phyloP scores from a whole-genome alignment of 169 alveolate genomes.

The Eimeria acervulina region DNA sequence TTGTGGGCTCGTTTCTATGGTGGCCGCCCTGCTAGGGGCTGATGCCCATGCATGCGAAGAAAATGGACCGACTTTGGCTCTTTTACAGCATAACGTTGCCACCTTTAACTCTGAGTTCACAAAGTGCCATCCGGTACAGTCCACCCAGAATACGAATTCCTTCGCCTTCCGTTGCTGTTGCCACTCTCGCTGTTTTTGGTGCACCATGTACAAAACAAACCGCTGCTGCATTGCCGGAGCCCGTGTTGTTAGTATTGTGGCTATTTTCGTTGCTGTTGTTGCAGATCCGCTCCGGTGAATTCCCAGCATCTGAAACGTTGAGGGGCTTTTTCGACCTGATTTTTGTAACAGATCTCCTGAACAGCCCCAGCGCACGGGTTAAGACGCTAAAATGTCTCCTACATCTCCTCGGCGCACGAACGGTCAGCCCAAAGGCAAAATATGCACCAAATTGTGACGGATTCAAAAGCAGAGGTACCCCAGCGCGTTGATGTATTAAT shows the following conservation, averaged over 20 bases:
- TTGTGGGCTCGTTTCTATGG: constrained; percentile 75
- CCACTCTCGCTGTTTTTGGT: background rate
- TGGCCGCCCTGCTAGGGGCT: constrained; percentile 73
- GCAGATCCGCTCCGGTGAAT: constrained; percentile 45
- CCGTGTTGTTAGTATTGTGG: background rate
- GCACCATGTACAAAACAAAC: background rate
- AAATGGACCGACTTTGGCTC: constrained; percentile 31
- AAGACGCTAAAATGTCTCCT: constrained; percentile 33
- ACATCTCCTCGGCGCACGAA: constrained; percentile 4
- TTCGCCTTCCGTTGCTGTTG: background rate
- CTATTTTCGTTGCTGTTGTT: background rate
- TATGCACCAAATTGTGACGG: background rate
- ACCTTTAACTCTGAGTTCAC: constrained; percentile 68
- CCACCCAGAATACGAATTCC: background rate
- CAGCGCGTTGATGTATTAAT: background rate
- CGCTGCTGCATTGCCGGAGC: background rate
- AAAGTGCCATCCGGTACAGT: constrained; percentile 48
- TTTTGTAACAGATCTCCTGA: constrained; percentile 55
- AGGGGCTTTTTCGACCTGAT: constrained; percentile 19
- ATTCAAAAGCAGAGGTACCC: background rate
- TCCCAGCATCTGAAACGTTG: background rate
- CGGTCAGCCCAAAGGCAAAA: constrained; percentile 58
- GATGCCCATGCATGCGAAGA: constrained; percentile 72
- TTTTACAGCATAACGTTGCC: constrained; percentile 49
- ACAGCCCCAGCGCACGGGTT: constrained; percentile 48